These are phyloP conservation scores for Cladochytrium replicatum DNA, from an alignment of 192 early-diverging fungal genomes.

Conservation along the genomic window DNA sequence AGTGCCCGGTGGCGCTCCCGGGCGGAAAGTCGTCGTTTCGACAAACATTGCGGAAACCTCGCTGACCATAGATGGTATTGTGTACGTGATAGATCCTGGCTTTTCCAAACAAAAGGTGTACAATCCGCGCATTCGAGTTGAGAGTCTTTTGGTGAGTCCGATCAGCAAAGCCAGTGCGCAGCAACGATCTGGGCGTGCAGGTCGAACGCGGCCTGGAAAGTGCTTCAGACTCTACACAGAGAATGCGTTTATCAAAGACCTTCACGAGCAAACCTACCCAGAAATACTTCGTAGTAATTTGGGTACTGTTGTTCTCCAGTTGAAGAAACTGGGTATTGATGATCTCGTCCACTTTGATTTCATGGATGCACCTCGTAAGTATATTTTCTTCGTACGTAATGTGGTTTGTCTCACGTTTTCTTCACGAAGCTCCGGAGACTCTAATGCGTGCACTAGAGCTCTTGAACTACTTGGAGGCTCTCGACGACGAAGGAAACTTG, in stretches of 20 bases:
- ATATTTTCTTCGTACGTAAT: constrained; percentile 7
- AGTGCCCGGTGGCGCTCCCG: constrained; percentile 66
- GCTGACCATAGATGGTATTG: constrained; percentile 97
- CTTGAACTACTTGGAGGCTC: constrained; percentile 85
- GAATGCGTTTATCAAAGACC: constrained; percentile 83
- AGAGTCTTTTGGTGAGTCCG: constrained; percentile 87
- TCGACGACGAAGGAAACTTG: constrained; percentile 92
- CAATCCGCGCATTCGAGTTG: constrained; percentile 94
- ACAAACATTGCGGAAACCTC: constrained; percentile 99
- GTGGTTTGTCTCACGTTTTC: constrained; percentile 6
- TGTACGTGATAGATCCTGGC: constrained; percentile 97
- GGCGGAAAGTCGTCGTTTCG: constrained; percentile 93
- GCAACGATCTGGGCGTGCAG: constrained; percentile 96
- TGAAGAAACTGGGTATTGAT: constrained; percentile 95
- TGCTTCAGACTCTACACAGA: constrained; percentile 98
- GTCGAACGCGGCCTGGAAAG: constrained; percentile 95
- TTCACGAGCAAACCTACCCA: constrained; percentile 96
- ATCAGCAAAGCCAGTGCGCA: constrained; percentile 92
- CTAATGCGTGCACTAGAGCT: constrained; percentile 96
- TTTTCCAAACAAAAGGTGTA: constrained; percentile 99
- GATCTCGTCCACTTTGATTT: constrained; percentile 99
- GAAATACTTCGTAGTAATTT: constrained; percentile 97
- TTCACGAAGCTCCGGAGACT: constrained; percentile 75
- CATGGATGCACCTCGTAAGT: constrained; percentile 85
- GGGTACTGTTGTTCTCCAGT: constrained; percentile 90